Conservation (phyloP, 257 asterid species). For the Ligustrum vulgare region DNA sequence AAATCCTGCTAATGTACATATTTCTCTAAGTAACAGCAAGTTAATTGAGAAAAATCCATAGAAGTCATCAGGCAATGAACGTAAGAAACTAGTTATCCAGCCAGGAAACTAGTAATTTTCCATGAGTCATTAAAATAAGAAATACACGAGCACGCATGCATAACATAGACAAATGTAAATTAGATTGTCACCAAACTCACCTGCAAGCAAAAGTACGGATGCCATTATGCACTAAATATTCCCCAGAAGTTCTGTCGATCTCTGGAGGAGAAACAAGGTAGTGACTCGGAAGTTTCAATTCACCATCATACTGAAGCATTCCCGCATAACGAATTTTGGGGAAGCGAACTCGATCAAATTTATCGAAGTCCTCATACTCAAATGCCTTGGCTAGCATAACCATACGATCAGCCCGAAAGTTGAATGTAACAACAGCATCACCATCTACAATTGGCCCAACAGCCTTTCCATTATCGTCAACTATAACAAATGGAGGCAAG, state of each 20-base stretch:
- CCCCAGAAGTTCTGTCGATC: slow-evolving; percentile 94
- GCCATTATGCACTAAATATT: slow-evolving; percentile 77
- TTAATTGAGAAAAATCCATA: too few species aligned
- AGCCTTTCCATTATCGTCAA: slow-evolving; percentile 76
- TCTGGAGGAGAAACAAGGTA: slow-evolving; percentile 97
- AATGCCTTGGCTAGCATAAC: slow-evolving; percentile 88
- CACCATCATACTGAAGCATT: slow-evolving; percentile 97
- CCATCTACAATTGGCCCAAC: slow-evolving; percentile 94
- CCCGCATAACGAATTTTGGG: slow-evolving; percentile 90
- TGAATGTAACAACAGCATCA: slow-evolving; percentile 91
- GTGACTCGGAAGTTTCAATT: slow-evolving; percentile 78
- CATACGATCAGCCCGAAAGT: slow-evolving; percentile 97
- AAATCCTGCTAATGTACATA: too few species aligned
- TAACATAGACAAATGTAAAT: background rate
- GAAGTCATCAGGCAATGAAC: too few species aligned
- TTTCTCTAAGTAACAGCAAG: too few species aligned
- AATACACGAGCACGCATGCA: background rate
- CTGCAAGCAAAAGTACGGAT: slow-evolving; percentile 92
- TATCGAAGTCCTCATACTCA: slow-evolving; percentile 75
- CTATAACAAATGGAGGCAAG: slow-evolving; percentile 88
- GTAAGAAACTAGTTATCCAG: background rate
- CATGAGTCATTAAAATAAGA: background rate
- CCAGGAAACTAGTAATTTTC: background rate
- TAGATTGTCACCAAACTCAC: slow-evolving; percentile 33
- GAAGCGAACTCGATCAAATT: slow-evolving; percentile 75